A percentile compares a stretch with the other conserved stretches of the same genome.
phyloP scores from a whole-genome alignment of 768 basidiomycete species.

The Russula ochroleuca region DNA sequence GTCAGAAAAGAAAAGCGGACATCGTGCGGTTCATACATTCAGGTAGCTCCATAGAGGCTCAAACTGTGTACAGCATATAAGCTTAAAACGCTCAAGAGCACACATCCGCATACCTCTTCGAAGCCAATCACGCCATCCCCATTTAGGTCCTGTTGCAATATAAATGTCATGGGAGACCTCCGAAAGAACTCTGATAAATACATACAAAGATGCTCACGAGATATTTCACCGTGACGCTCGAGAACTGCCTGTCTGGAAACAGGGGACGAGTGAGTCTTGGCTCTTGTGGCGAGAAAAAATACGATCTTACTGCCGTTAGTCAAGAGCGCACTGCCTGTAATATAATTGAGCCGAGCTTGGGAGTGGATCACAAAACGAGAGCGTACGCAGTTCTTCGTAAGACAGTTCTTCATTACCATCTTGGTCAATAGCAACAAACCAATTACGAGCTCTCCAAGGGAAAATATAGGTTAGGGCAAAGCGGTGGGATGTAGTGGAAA shows the following conservation, averaged over 20 bases:
- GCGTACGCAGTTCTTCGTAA: constrained; percentile 13
- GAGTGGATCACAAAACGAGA: background rate
- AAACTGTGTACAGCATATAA: constrained; percentile 1
- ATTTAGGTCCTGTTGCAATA: constrained; percentile 7
- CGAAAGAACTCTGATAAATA: background rate
- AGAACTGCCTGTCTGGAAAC: constrained; percentile 10
- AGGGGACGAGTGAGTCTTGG: background rate
- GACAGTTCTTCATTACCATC: constrained; percentile 8
- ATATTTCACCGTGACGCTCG: constrained; percentile 2
- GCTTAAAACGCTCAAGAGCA: background rate
- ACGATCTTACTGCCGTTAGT: background rate
- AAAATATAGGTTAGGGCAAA: background rate
- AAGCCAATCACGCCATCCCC: constrained; percentile 5
- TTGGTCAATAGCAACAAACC: constrained; percentile 18
- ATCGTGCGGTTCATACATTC: background rate
- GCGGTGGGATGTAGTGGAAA: background rate
- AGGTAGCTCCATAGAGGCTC: constrained; percentile 10
- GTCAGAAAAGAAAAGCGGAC: background rate
- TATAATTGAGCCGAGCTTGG: background rate
- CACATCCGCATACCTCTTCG: constrained; percentile 5
- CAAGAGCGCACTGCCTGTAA: constrained; percentile 13
- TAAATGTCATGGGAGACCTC: background rate
- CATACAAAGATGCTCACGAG: constrained; percentile 20
- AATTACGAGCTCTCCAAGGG: background rate
- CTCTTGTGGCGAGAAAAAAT: background rate